Base-by-base conservation (phyloP, 805 yeast species). In the Maudiozyma pseudohumilis region DNA sequence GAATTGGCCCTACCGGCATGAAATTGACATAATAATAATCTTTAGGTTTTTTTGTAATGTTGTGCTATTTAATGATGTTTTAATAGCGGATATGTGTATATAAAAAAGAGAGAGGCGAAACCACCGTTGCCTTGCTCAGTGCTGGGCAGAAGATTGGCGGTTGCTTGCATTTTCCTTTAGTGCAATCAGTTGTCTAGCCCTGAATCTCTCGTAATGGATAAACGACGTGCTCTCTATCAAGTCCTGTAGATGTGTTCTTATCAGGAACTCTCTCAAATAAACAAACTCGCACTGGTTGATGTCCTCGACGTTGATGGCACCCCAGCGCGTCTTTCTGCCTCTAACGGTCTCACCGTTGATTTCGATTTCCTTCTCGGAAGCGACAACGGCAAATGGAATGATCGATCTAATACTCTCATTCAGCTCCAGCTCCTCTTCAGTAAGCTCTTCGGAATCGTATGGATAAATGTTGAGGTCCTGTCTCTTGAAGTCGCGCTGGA, bases 221-320 rank as follows among this genome's bases (percentile, higher is more conserved):
- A 75, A 69, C 2, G 94, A 68, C 4, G 98, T 92, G 10, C 95
- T 77, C 62, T 92, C 98, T 52, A 92, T 88, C 60, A 92, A 76
- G 60, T 89, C 97, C 61, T 87, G 96, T 54, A 92, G 70, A 61
- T 92, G 96, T 7, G 97, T 86, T 66, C 96, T 78, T 32, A 95
- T 86, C 55, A 92, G 74, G 61, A 92, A 92, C 60, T 86, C 95
- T 65, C 96, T 77, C 56, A 92, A 75, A 52, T 85, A 87, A 27
- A 86, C 85, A 69, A 92, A 92, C 66, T 92, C 98, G 64, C 96
- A 87, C 64, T 92, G 97, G 39, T 80, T 75, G 38, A 85, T 87
- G 64, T 92, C 95, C 65, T 88, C 96, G 43, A 92, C 85, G 60
- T 87, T 84, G 54, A 89, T 81, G 13, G 81, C 72, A 18, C 96